Conservation (phyloP, 2,329 filamentous ascomycete genomes). For the Apiospora phragmitis region DNA sequence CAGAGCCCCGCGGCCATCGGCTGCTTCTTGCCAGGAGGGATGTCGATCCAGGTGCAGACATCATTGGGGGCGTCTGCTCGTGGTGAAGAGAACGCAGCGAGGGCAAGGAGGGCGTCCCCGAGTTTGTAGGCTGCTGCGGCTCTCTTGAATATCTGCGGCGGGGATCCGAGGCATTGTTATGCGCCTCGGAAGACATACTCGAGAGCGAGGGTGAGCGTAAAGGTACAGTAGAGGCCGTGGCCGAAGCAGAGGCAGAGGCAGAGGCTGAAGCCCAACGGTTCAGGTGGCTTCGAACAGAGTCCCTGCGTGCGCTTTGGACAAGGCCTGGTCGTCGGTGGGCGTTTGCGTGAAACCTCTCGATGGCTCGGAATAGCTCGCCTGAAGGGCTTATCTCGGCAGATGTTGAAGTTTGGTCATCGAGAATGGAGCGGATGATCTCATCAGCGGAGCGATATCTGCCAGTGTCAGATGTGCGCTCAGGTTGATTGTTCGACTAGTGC, state of each 20-base stretch:
- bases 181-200: constrained; percentile 37
- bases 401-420: constrained; percentile 36
- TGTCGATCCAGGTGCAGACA: constrained; percentile 25
- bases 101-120: constrained; percentile 33
- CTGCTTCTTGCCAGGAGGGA: constrained; percentile 14
- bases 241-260: constrained; percentile 12
- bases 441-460: constrained; percentile 30
- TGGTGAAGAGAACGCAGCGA: constrained; percentile 36
- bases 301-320: constrained; percentile 22
- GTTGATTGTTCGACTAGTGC: constrained; percentile 31
- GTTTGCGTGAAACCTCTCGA: constrained; percentile 42
- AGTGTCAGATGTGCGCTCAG: constrained; percentile 26
- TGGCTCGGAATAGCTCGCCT: constrained; percentile 42
- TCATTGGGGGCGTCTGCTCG: constrained; percentile 26
- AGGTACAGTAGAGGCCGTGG: constrained; percentile 14
- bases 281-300: constrained; percentile 24
- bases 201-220: constrained; percentile 15
- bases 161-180: constrained; percentile 27
- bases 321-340: constrained; percentile 26
- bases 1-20: constrained; percentile 21
- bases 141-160: constrained; percentile 39
- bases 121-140: constrained; percentile 23
- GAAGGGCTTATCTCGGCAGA: constrained; percentile 41
- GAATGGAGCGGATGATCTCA: constrained; percentile 38
- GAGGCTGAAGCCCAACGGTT: constrained; percentile 28